A percentile compares a stretch with the other conserved stretches of the same genome.
phyloP scores from a whole-genome alignment of 768 basidiomycete genomes.

The Rhizopogon rudus region DNA sequence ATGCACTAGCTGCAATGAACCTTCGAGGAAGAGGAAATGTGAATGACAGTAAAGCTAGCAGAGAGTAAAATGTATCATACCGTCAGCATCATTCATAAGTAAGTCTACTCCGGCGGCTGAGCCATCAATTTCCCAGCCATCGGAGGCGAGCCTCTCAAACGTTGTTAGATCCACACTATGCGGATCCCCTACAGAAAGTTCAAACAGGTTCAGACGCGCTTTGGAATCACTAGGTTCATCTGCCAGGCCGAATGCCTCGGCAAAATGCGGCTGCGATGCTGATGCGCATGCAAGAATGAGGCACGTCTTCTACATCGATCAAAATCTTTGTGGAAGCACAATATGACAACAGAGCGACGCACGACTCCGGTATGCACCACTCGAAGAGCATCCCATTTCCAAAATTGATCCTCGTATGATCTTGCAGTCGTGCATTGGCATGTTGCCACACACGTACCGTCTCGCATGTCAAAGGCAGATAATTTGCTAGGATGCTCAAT shows the following conservation, averaged over 20 bases:
- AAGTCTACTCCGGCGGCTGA: constrained; percentile 41
- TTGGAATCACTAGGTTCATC: constrained; percentile 2
- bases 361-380: background rate
- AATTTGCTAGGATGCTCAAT: constrained; percentile 38
- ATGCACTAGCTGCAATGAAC: constrained; percentile 27
- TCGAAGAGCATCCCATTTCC: constrained; percentile 10
- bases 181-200: constrained; percentile 20
- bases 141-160: constrained; percentile 39
- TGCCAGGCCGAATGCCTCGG: constrained; percentile 17
- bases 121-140: constrained; percentile 51
- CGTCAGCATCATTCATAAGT: constrained; percentile 37
- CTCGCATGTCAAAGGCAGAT: constrained; percentile 47
- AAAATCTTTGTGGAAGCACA: background rate
- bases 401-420: constrained; percentile 6
- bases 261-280: constrained; percentile 19
- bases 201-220: constrained; percentile 18
- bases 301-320: constrained; percentile 8
- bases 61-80: constrained; percentile 28
- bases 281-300: constrained; percentile 45
- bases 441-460: constrained; percentile 36
- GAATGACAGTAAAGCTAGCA: background rate
- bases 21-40: constrained; percentile 11
- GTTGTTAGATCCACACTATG: constrained; percentile 13
- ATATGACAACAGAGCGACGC: background rate
- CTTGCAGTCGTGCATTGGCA: constrained; percentile 8